Evolutionary conservation across 495 filamentous ascomycete genomes (phyloP).

Genomic region (Trichocladium uniseriatum): DNA sequence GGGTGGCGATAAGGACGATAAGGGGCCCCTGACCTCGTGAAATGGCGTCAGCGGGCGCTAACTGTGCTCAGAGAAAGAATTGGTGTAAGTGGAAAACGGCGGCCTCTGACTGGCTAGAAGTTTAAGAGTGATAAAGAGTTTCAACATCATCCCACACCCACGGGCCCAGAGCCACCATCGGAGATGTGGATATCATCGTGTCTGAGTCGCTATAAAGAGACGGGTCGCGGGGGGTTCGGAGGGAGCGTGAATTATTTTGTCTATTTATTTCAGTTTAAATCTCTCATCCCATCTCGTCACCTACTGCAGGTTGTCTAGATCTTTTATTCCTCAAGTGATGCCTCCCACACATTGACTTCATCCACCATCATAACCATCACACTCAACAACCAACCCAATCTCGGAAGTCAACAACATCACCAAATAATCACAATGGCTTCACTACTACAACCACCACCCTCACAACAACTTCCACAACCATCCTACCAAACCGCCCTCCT

Average conservation of each 20-base stretch:
- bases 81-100: conserved; percentile 16
- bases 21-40: conserved; percentile 8
- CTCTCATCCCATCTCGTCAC: background rate
- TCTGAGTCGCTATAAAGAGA: background rate
- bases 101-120: conserved; percentile 12
- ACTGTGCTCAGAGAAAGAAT: conserved; percentile 10
- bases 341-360: conserved; percentile 9
- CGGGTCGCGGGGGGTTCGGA: too few relatives aligned
- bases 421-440: conserved; percentile 14
- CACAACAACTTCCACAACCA: background rate
- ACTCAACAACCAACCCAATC: background rate
- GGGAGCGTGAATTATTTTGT: too few relatives aligned
- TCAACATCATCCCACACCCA: background rate
- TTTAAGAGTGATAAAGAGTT: conserved; percentile 11
- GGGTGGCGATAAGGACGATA: conserved; percentile 16
- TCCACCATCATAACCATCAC: conserved; percentile 2
- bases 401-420: too few relatives aligned
- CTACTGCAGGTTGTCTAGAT: background rate
- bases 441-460: conserved; percentile 2
- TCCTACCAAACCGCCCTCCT: conserved; percentile 50
- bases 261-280: background rate
- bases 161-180: conserved; percentile 9
- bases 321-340: background rate
- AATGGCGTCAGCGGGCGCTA: conserved; percentile 29
- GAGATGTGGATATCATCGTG: conserved; percentile 9